Conservation (phyloP, 1,139 yeast species). For the Suhomyces panamericanus region DNA sequence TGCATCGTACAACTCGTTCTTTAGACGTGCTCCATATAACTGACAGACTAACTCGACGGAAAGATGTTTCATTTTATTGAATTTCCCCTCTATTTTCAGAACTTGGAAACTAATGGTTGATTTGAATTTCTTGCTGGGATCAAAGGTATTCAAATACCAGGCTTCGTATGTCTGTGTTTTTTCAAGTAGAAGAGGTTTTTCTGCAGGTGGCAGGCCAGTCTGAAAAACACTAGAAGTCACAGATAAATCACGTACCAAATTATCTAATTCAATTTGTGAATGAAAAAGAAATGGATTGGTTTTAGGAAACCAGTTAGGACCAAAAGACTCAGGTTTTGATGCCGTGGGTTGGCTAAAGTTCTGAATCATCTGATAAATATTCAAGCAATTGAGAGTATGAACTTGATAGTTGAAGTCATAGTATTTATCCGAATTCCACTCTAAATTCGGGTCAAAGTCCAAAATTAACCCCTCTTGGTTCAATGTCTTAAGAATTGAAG, state of each 20-base stretch:
- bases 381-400: slow-evolving; percentile 12
- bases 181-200: slow-evolving; percentile 19
- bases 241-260: not conserved
- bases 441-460: not conserved
- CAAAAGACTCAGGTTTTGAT: too few relatives aligned
- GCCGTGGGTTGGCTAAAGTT: not conserved
- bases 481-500: not conserved
- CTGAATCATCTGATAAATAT: slow-evolving; percentile 2
- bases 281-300: slow-evolving; percentile 6
- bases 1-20: slow-evolving; percentile 48
- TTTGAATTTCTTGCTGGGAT: slow-evolving; percentile 20
- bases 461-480: not conserved
- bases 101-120: slow-evolving; percentile 45
- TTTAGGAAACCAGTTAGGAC: slow-evolving; percentile 7
- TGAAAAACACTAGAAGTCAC: not conserved
- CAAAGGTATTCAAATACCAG: slow-evolving; percentile 48
- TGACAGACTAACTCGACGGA: slow-evolving; percentile 52
- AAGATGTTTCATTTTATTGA: slow-evolving; percentile 25
- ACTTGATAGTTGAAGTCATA: slow-evolving; percentile 23
- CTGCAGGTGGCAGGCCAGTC: not conserved
- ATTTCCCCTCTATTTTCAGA: not conserved
- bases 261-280: slow-evolving; percentile 11
- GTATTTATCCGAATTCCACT: slow-evolving; percentile 15
- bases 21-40: slow-evolving; percentile 39
- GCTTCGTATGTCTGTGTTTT: slow-evolving; percentile 35